These are phyloP conservation scores for Neopestalotiopsis clavispora DNA, from an alignment of 2,329 filamentous ascomycete genomes.

Conservation along the genomic window DNA sequence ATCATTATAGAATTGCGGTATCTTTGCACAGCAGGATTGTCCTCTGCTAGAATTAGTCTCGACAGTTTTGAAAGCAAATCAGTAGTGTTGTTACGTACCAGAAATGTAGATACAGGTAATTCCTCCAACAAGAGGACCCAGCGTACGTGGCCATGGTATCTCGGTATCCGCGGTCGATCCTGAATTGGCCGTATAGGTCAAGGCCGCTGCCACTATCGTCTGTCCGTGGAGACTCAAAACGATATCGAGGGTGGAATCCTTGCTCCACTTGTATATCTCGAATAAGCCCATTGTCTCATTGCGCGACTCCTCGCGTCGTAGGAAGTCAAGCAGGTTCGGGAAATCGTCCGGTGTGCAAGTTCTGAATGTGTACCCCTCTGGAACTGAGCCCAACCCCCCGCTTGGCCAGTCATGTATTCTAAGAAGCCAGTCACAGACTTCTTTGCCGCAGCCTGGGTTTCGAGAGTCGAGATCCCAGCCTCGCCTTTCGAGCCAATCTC, in stretches of 20 bases:
- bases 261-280: conserved; percentile 60
- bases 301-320: conserved; percentile 50
- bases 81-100: conserved; percentile 44
- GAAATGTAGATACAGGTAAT: conserved; percentile 65
- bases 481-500: conserved; percentile 59
- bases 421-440: conserved; percentile 59
- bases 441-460: conserved; percentile 51
- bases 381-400: conserved; percentile 39
- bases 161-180: conserved; percentile 53
- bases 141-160: conserved; percentile 58
- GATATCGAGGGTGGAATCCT: conserved; percentile 55
- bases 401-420: conserved; percentile 54
- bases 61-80: too few species aligned
- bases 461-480: conserved; percentile 56
- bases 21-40: conserved; percentile 46
- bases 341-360: conserved; percentile 52
- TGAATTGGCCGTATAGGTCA: conserved; percentile 56
- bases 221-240: conserved; percentile 56
- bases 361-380: conserved; percentile 48
- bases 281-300: conserved; percentile 61
- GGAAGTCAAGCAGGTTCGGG: conserved; percentile 52
- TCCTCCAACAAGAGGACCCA: conserved; percentile 58
- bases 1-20: conserved; percentile 55
- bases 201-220: conserved; percentile 55
- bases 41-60: conserved; percentile 38